Evolutionary conservation across 352 stramenopile species (phyloP).

Genomic region (Plasmopara muralis): DNA sequence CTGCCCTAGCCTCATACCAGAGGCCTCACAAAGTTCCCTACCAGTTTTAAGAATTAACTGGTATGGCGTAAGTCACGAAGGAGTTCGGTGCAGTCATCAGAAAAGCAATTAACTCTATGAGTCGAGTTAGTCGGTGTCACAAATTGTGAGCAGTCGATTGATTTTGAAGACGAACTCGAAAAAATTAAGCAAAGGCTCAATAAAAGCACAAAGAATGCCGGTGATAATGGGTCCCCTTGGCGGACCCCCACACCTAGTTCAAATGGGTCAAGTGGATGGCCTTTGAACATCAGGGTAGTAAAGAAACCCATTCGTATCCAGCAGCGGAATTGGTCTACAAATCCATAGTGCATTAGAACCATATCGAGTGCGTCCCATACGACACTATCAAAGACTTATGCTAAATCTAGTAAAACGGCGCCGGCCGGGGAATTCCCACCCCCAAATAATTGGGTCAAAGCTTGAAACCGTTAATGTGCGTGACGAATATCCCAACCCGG

Average conservation of each 20-base stretch:
- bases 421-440: neutral
- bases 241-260: neutral
- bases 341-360: no score
- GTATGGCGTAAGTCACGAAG: neutral
- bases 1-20: no score
- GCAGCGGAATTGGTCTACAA: no score
- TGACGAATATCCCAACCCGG: neutral
- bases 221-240: neutral
- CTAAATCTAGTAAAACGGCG: neutral
- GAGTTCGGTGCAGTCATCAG: conserved; percentile 2
- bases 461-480: neutral
- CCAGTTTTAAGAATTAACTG: neutral
- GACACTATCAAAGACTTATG: conserved; percentile 1
- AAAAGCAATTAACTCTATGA: neutral
- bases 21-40: neutral
- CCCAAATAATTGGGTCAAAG: neutral
- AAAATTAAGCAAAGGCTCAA: no score
- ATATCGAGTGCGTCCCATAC: no score
- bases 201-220: neutral
- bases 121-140: no score
- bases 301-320: no score
- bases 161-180: no score
- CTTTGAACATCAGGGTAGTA: no score
- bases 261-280: neutral
- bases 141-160: no score